Conservation (phyloP, 1,284 basidiomycete genomes). For the Tylopilus orsonianus region DNA sequence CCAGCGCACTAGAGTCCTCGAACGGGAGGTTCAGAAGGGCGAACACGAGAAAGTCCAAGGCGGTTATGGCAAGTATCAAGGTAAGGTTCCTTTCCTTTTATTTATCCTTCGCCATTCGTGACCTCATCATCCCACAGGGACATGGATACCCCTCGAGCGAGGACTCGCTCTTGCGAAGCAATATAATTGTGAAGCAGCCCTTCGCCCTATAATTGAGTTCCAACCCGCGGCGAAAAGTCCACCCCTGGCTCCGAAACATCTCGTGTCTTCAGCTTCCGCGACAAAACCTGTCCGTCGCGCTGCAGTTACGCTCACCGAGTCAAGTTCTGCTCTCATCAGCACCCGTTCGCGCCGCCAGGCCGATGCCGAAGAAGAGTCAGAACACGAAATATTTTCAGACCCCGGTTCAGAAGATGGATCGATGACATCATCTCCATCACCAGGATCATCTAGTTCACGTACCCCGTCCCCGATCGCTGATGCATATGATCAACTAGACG, state of each 20-base stretch:
- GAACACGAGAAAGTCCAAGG: slow-evolving; percentile 99
- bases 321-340: slow-evolving; percentile 34
- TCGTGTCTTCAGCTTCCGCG: slow-evolving; percentile 65
- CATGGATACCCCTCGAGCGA: slow-evolving; percentile 97
- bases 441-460: slow-evolving; percentile 81
- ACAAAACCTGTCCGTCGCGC: slow-evolving; percentile 54
- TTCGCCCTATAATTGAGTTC: slow-evolving; percentile 97
- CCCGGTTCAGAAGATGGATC: slow-evolving; percentile 78
- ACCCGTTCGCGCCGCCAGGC: slow-evolving; percentile 58
- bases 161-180: slow-evolving; percentile 87
- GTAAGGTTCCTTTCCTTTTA: slow-evolving; percentile 46
- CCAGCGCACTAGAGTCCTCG: slow-evolving; percentile 94
- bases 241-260: slow-evolving; percentile 94
- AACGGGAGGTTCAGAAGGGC: slow-evolving; percentile 98
- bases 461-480: slow-evolving; percentile 85
- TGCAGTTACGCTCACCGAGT: slow-evolving; percentile 39
- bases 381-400: slow-evolving; percentile 58
- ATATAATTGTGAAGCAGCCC: slow-evolving; percentile 86
- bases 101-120: background rate
- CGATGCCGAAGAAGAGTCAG: slow-evolving; percentile 50
- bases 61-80: slow-evolving; percentile 99
- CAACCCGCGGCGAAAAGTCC: slow-evolving; percentile 90
- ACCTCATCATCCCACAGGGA: slow-evolving; percentile 60
- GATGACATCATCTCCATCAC: slow-evolving; percentile 84
- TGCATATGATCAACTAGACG: slow-evolving; percentile 42